phyloP scores from a whole-genome alignment of 176 grass and related monocot species.

The Coix lacrymajobi region DNA sequence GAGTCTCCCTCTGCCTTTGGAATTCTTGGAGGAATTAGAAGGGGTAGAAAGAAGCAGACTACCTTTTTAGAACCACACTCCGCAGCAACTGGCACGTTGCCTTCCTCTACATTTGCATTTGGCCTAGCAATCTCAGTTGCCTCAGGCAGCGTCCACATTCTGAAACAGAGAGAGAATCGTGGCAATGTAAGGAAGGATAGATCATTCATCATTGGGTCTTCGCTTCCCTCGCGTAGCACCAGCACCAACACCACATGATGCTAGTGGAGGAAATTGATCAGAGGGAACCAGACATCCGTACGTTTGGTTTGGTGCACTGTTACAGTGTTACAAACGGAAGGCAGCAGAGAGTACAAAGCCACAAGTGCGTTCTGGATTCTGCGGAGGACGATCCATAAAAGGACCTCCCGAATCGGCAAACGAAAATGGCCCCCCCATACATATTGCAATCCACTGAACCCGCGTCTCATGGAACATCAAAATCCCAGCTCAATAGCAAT shows the following conservation, averaged over 20 bases:
- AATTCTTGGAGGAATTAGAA: neutral
- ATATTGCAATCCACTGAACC: neutral
- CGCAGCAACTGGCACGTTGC: constrained; percentile 26
- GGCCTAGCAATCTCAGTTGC: constrained; percentile 51
- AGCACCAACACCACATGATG: neutral
- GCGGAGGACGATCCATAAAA: neutral
- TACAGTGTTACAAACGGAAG: neutral
- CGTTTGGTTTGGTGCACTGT: neutral
- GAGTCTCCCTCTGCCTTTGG: neutral
- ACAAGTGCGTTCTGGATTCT: constrained; percentile 10
- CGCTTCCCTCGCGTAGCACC: neutral
- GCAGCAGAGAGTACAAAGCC: constrained; percentile 6
- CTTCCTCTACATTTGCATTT: constrained; percentile 31
- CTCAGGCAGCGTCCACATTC: constrained; percentile 89
- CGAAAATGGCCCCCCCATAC: neutral
- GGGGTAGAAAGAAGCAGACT: neutral
- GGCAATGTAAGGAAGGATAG: neutral
- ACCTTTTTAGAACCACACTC: constrained; percentile 72
- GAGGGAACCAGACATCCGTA: neutral
- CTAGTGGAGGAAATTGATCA: neutral
- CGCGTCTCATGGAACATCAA: neutral
- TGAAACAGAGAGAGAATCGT: constrained; percentile 23
- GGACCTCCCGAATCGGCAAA: neutral
- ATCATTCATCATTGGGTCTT: neutral
- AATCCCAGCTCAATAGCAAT: neutral